phyloP scores from a whole-genome alignment of 1,284 basidiomycete genomes.

The Boletellus deceptivus region DNA sequence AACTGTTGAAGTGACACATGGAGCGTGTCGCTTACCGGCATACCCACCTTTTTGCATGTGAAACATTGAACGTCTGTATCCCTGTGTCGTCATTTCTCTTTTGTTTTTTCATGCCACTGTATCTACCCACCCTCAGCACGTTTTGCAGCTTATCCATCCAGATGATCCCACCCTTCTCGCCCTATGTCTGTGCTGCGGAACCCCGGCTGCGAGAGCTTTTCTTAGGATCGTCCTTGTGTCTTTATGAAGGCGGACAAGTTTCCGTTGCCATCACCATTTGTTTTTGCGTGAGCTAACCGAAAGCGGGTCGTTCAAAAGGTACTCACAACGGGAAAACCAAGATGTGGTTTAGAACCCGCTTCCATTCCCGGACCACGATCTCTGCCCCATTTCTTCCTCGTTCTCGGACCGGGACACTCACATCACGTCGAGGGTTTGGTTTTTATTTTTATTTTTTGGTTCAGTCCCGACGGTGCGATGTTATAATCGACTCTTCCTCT shows the following conservation, averaged over 20 bases:
- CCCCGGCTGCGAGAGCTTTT: slow-evolving; percentile 4
- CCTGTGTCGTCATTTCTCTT: slow-evolving; percentile 6
- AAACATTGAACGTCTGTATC: slow-evolving; percentile 24
- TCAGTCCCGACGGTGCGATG: no score
- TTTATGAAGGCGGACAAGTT: slow-evolving; percentile 2
- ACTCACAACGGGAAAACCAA: no score
- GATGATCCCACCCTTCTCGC: slow-evolving; percentile 12
- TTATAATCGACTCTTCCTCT: no score
- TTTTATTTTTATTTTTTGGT: no score
- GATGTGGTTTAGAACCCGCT: no score
- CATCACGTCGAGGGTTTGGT: no score
- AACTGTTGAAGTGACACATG: slow-evolving; percentile 46
- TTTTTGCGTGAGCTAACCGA: slow-evolving; percentile 8
- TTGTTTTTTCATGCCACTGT: slow-evolving; percentile 24
- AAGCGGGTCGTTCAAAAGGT: not conserved
- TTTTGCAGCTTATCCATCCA: slow-evolving; percentile 12
- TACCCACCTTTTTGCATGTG: slow-evolving; percentile 23
- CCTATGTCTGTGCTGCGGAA: slow-evolving; percentile 4
- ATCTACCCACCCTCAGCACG: slow-evolving; percentile 21
- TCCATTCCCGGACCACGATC: no score
- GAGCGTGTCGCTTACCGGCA: slow-evolving; percentile 12
- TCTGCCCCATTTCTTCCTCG: no score
- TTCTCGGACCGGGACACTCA: no score
- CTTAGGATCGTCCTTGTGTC: slow-evolving; percentile 2
- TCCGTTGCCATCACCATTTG: not conserved